Evolutionary conservation across 2,329 filamentous ascomycete species (phyloP).

Genomic region (Penicillium corylophilum): DNA sequence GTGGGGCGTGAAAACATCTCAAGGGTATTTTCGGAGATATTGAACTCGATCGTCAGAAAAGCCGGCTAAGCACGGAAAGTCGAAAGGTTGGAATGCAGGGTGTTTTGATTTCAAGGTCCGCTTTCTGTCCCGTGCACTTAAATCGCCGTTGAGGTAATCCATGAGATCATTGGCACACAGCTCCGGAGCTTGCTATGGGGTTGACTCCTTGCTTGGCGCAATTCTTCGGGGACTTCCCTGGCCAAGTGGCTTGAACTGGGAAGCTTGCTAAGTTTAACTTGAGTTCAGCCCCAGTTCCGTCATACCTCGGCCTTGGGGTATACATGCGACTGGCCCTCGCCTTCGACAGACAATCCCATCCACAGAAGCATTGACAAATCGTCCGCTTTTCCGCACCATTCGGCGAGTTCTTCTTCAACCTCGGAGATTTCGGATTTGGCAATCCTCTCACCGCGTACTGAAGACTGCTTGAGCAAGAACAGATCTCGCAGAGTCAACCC

Average conservation of each 20-base stretch:
- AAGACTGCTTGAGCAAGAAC: not conserved
- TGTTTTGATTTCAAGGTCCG: not conserved
- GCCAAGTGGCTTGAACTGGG: not conserved
- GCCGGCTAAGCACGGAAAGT: constrained; percentile 17
- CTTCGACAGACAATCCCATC: constrained; percentile 3
- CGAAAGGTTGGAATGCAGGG: constrained; percentile 22
- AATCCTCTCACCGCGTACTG: not conserved
- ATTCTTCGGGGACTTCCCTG: not conserved
- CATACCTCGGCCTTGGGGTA: not conserved
- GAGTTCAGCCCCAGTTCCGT: not conserved
- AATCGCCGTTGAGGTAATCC: not conserved
- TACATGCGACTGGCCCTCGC: constrained; percentile 1
- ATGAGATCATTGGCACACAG: not conserved
- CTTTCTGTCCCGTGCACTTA: not conserved
- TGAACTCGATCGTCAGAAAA: constrained; percentile 2
- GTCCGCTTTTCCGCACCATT: constrained; percentile 5
- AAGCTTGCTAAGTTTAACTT: not conserved
- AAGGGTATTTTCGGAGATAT: constrained; percentile 1
- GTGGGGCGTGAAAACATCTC: constrained; percentile 17
- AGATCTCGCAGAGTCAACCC: constrained; percentile 2
- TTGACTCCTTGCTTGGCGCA: not conserved
- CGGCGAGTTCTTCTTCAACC: constrained; percentile 1
- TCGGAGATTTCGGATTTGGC: not conserved
- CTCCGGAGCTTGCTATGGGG: not conserved
- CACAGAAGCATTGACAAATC: constrained; percentile 7